phyloP scores from a whole-genome alignment of 257 asterid species.

The Cinchona pubescens region DNA sequence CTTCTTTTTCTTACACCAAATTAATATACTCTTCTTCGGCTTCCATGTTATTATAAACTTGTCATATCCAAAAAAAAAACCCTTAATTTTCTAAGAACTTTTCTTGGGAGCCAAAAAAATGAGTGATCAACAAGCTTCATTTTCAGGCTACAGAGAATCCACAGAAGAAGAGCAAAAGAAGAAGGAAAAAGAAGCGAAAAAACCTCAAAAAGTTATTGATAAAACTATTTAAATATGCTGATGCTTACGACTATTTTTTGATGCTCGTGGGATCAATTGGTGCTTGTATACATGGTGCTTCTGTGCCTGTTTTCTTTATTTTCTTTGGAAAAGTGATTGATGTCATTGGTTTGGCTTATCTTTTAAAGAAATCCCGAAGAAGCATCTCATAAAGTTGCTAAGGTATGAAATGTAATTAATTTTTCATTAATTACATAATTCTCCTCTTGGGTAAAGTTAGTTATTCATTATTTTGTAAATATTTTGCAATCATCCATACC shows the following conservation, averaged over 20 bases:
- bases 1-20: not conserved
- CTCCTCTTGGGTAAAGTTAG: too few species aligned
- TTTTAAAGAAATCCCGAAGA: conserved; percentile 70
- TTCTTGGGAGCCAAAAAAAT: not conserved
- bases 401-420: conserved; percentile 49
- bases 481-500: too few species aligned
- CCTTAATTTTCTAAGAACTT: not conserved
- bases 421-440: too few species aligned
- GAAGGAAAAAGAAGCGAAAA: not conserved
- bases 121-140: conserved; percentile 15
- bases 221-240: conserved; percentile 72
- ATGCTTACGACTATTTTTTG: conserved; percentile 61
- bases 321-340: conserved; percentile 88
- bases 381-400: conserved; percentile 80
- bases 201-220: conserved; percentile 33
- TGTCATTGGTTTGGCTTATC: conserved; percentile 79
- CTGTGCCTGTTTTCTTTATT: conserved; percentile 92
- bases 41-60: not conserved
- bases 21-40: not conserved
- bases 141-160: conserved; percentile 14
- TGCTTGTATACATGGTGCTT: conserved; percentile 93
- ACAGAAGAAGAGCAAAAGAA: conserved; percentile 21
- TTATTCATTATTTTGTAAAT: too few species aligned
- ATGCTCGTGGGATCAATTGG: conserved; percentile 77
- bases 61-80: not conserved